Evolutionary conservation across 768 basidiomycete genomes (phyloP).

Genomic region (Tubosaeta sp.): DNA sequence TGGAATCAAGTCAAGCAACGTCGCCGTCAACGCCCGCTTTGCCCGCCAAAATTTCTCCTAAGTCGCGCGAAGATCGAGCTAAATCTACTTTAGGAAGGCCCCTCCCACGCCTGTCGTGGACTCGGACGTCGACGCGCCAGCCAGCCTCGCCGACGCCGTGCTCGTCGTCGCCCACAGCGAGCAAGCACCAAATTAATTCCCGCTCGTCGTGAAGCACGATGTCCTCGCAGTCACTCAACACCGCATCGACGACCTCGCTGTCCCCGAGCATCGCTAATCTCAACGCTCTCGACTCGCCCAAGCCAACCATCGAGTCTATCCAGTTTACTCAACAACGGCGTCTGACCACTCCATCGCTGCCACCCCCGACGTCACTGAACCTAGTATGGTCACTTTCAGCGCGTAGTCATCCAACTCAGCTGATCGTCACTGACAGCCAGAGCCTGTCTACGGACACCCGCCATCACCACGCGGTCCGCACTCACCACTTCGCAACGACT

Average conservation of each 20-base stretch:
- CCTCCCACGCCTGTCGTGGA: slow-evolving; percentile 18
- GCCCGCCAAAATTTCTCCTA: slow-evolving; percentile 25
- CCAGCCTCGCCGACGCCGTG: slow-evolving; percentile 11
- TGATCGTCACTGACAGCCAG: slow-evolving; percentile 33
- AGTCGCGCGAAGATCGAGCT: slow-evolving; percentile 1
- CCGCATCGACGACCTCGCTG: slow-evolving; percentile 30
- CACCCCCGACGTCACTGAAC: slow-evolving; percentile 39
- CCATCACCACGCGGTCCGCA: slow-evolving; percentile 46
- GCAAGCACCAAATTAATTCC: slow-evolving; percentile 18
- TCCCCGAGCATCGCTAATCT: slow-evolving; percentile 32
- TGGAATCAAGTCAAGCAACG: slow-evolving; percentile 19
- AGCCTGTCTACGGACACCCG: slow-evolving; percentile 40
- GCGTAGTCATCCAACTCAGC: slow-evolving; percentile 3
- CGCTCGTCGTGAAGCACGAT: slow-evolving; percentile 19
- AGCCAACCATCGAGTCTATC: slow-evolving; percentile 14
- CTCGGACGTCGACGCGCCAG: slow-evolving; percentile 10
- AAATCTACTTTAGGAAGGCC: slow-evolving; percentile 14
- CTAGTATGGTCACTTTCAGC: slow-evolving; percentile 27
- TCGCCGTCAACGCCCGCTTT: slow-evolving; percentile 12
- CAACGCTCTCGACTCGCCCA: slow-evolving; percentile 29
- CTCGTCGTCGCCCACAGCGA: slow-evolving; percentile 28
- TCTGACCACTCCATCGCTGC: slow-evolving; percentile 34
- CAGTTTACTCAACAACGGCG: slow-evolving; percentile 32
- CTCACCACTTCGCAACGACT: slow-evolving; percentile 69
- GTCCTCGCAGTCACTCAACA: slow-evolving; percentile 30